Base-by-base conservation (phyloP, 176 grass and related monocot genomes). In the Ampelocalamus luodianensis region DNA sequence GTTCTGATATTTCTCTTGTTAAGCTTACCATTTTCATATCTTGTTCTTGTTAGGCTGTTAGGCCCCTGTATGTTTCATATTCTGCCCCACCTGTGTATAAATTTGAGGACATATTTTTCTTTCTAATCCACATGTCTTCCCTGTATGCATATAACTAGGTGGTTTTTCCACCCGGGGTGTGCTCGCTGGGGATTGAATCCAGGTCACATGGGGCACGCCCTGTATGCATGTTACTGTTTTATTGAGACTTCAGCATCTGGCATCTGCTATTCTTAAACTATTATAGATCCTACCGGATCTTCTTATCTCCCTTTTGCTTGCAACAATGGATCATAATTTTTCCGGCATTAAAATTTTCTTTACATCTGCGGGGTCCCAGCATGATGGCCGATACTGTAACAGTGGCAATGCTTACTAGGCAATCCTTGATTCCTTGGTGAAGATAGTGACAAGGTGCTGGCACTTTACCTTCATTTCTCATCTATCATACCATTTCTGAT, bases 331-430 rank as follows among this genome's bases (percentile, higher is more conserved):
- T 86, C 63, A 71, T 50, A 60, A 5, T 34, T 65, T 76, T 60
- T 69, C 17, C 70, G 20, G 16, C 32, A 64, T 72, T 34, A 34
- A 61, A 79, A 56, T 83, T 16, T 1, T 10, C 4, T 81, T 50
- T 67, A 73, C 66, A 71, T 79, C 68, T 95, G 49, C 90, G 96
- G 96, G 83, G 86, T 15, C 75, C 96, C 39, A 78, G 73, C 71
- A 84, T 94, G 81, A 96, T 98, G 96, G 70, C 86, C 34, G 91
- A 96, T 79, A 84, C 92, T 83, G 61, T 98, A 46, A 93, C 96
- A 65, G 93, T 96, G 39, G 93, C 93, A 68, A 89, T 98, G 88
- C 63, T 98, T 60, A 90, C 86, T 72, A 85, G 88, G 71, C 81
- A 42, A 94, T 34, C 2, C 32, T 34, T 34, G 32, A 34, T 34